A percentile compares a stretch with the other conserved stretches of the same genome.
These are phyloP conservation scores for Castanea crenata DNA, from an alignment of 306 rosid genomes.

Conservation along the genomic window DNA sequence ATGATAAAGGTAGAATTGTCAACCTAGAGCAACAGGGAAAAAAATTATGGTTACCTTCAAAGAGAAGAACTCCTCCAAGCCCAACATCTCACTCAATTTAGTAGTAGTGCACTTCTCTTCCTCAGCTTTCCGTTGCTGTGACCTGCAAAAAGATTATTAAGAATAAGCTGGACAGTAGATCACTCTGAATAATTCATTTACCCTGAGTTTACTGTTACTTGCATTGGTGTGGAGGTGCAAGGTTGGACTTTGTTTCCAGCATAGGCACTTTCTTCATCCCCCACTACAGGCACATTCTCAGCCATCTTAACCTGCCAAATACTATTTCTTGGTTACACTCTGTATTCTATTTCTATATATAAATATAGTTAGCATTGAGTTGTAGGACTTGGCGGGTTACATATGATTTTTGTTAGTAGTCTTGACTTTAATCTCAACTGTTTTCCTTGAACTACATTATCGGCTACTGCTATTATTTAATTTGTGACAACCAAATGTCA, in stretches of 20 bases:
- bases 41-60: constrained; percentile 13
- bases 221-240: constrained; percentile 8
- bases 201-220: background rate
- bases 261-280: constrained; percentile 12
- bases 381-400: background rate
- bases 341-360: background rate
- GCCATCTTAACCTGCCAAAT: background rate
- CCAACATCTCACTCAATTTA: constrained; percentile 26
- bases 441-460: constrained; percentile 7
- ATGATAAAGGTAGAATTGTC: too few relatives aligned
- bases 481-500: too few relatives aligned
- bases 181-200: background rate
- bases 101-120: constrained; percentile 15
- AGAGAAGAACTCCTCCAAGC: constrained; percentile 30
- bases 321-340: background rate
- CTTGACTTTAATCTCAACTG: constrained; percentile 1
- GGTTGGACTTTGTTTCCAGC: constrained; percentile 26
- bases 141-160: constrained; percentile 18
- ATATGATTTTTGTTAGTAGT: background rate
- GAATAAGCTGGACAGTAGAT: background rate
- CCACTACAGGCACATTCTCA: background rate
- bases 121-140: constrained; percentile 14
- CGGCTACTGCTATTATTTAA: constrained; percentile 12
- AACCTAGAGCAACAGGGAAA: background rate
- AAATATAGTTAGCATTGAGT: background rate